Conservation (phyloP, 176 grass and related monocot species). For the Oryza longistaminata region DNA sequence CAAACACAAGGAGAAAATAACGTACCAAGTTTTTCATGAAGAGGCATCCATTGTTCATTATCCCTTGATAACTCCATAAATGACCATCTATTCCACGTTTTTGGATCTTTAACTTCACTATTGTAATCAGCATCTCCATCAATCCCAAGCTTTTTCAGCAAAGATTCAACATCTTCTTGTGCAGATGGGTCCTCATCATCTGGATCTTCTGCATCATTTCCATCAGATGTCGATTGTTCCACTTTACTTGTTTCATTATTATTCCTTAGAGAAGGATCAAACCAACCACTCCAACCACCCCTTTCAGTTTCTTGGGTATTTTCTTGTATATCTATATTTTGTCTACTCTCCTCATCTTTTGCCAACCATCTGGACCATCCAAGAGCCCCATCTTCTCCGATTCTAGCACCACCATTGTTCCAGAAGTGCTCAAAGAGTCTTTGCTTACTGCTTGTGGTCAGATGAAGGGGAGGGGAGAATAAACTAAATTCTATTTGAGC, state of each 20-base stretch:
- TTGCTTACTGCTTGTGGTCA: conserved; percentile 76
- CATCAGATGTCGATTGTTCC: conserved; percentile 44
- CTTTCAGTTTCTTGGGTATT: conserved; percentile 60
- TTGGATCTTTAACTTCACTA: conserved; percentile 88
- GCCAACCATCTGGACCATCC: conserved; percentile 94
- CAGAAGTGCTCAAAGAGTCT: conserved; percentile 98
- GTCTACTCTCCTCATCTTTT: conserved; percentile 80
- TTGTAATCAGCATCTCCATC: conserved; percentile 74
- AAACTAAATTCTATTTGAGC: conserved; percentile 87
- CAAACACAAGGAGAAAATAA: conserved; percentile 12
- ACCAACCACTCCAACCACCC: conserved; percentile 94
- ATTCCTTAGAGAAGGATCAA: conserved; percentile 60
- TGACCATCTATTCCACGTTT: conserved; percentile 97
- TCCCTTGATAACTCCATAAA: conserved; percentile 74
- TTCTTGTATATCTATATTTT: conserved; percentile 60
- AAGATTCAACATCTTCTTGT: conserved; percentile 80
- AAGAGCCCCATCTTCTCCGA: conserved; percentile 83
- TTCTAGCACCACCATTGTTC: conserved; percentile 76
- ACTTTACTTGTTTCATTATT: conserved; percentile 36
- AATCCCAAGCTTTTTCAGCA: conserved; percentile 92
- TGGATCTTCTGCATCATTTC: conserved; percentile 50
- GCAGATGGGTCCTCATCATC: conserved; percentile 55
- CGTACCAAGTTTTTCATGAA: conserved; percentile 74
- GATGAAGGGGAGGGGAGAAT: conserved; percentile 69
- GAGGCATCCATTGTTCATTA: conserved; percentile 86